A percentile compares a stretch with the other conserved stretches of the same genome.
These are phyloP conservation scores for Lotus japonicus DNA, from an alignment of 306 rosid species.

Conservation along the genomic window DNA sequence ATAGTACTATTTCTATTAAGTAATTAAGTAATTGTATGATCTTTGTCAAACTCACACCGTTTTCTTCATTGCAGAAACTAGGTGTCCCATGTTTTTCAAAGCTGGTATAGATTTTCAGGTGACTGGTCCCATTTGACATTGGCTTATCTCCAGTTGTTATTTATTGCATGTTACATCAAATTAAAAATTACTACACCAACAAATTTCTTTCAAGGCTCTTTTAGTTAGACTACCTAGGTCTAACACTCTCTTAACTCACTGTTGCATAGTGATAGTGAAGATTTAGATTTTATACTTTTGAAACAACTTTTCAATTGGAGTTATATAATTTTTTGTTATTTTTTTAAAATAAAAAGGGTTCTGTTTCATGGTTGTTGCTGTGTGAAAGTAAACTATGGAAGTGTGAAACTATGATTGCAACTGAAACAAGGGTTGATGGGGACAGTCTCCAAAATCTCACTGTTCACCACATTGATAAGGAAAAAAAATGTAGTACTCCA, in stretches of 20 bases:
- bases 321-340: neutral
- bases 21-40: neutral
- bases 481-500: too few relatives aligned
- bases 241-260: neutral
- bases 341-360: neutral
- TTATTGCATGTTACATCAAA: conserved; percentile 12
- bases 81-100: conserved; percentile 28
- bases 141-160: neutral
- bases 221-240: neutral
- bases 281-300: neutral
- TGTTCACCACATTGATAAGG: neutral
- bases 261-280: neutral
- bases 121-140: neutral
- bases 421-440: conserved; percentile 9
- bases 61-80: conserved; percentile 38
- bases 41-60: neutral
- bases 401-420: neutral
- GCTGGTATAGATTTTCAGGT: conserved; percentile 52
- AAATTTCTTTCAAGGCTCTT: neutral
- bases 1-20: neutral
- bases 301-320: neutral
- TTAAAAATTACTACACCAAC: neutral
- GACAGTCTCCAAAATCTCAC: conserved; percentile 19
- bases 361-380: neutral
- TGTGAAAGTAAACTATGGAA: conserved; percentile 3